phyloP scores from a whole-genome alignment of 306 rosid species.

The Corylus avellana region DNA sequence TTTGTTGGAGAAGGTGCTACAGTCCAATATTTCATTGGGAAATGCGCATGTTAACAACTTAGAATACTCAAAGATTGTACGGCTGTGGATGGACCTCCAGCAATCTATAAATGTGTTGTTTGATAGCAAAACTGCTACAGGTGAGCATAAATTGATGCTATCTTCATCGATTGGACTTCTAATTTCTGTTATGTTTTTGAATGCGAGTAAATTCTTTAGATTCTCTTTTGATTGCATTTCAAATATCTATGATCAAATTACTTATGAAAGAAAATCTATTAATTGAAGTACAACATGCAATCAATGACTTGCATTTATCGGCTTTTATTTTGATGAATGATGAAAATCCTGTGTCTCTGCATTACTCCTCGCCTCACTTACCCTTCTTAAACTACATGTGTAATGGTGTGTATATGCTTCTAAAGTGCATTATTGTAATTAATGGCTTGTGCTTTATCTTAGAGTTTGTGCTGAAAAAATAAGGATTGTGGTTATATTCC shows the following conservation, averaged over 20 bases:
- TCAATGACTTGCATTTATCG: background rate
- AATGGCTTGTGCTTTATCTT: background rate
- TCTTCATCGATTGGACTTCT: slow-evolving; percentile 8
- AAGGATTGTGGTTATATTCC: background rate
- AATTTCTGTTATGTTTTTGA: background rate
- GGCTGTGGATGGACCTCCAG: slow-evolving; percentile 85
- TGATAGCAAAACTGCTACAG: slow-evolving; percentile 65
- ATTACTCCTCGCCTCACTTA: background rate
- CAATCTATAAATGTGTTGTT: slow-evolving; percentile 69
- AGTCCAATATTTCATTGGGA: slow-evolving; percentile 60
- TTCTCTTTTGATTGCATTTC: background rate
- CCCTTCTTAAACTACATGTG: background rate
- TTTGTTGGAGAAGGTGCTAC: slow-evolving; percentile 66
- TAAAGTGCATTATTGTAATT: background rate
- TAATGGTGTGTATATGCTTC: background rate
- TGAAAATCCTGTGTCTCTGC: background rate
- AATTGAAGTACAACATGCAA: background rate
- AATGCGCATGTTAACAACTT: slow-evolving; percentile 53
- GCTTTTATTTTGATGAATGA: background rate
- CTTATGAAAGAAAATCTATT: background rate
- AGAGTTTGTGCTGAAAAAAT: background rate
- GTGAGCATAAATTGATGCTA: slow-evolving; percentile 38
- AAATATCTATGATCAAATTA: background rate
- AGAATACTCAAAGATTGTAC: slow-evolving; percentile 39
- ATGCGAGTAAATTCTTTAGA: background rate